phyloP scores from a whole-genome alignment of 1,139 yeast genomes.

The Yamadazyma dendronema region DNA sequence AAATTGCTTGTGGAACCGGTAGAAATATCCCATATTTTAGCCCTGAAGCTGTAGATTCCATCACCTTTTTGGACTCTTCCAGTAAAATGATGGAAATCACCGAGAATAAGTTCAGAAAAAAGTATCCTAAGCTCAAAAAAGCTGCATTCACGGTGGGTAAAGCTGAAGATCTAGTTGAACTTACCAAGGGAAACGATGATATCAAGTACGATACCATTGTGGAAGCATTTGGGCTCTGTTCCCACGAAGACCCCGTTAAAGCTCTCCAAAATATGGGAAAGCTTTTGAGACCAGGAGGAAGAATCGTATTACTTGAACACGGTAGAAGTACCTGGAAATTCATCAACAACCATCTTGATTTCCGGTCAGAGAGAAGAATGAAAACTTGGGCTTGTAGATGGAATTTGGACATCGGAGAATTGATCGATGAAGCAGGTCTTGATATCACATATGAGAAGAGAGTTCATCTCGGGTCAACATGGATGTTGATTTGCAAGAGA shows the following conservation, averaged over 20 bases:
- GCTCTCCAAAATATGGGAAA: conserved; percentile 73
- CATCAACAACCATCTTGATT: conserved; percentile 78
- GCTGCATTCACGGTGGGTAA: conserved; percentile 91
- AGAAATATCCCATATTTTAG: conserved; percentile 78
- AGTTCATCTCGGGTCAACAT: conserved; percentile 91
- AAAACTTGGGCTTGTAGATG: conserved; percentile 96
- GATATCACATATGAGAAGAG: conserved; percentile 78
- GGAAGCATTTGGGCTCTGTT: conserved; percentile 93
- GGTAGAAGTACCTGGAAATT: conserved; percentile 83
- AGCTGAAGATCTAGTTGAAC: conserved; percentile 74
- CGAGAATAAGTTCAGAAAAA: conserved; percentile 64
- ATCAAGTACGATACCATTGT: conserved; percentile 84
- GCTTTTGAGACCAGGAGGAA: conserved; percentile 85
- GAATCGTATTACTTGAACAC: conserved; percentile 84
- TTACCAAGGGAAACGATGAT: conserved; percentile 42
- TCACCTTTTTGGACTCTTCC: conserved; percentile 85
- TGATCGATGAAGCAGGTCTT: conserved; percentile 79
- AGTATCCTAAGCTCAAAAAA: conserved; percentile 61
- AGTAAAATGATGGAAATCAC: conserved; percentile 83
- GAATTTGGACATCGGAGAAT: conserved; percentile 89
- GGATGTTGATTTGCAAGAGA: conserved; percentile 75
- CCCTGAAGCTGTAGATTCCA: conserved; percentile 58
- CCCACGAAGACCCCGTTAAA: conserved; percentile 87
- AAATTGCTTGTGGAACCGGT: conserved; percentile 96
- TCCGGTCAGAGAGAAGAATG: conserved; percentile 78